Evolutionary conservation across 2,329 filamentous ascomycete species (phyloP).

Genomic region (Nectriaceae sp.): DNA sequence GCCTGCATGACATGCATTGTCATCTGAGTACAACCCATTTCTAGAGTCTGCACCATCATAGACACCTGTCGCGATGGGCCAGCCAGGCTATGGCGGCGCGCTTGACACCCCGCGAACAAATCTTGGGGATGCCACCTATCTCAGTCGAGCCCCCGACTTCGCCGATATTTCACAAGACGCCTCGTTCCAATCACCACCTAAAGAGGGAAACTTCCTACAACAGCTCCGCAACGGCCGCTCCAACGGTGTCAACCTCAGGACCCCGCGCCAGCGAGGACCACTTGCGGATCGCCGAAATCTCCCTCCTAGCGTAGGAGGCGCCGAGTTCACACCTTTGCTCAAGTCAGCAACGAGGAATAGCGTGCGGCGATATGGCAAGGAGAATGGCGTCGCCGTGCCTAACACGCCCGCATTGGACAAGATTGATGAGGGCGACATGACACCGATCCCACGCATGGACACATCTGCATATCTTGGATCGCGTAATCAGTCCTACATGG

Average conservation of each 20-base stretch:
- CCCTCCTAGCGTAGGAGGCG: constrained; percentile 62
- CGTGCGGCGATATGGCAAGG: constrained; percentile 65
- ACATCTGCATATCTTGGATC: constrained; percentile 70
- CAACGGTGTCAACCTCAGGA: constrained; percentile 62
- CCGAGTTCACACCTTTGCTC: constrained; percentile 92
- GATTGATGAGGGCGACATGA: constrained; percentile 72
- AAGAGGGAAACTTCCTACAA: constrained; percentile 68
- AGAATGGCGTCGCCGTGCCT: constrained; percentile 57
- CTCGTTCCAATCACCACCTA: constrained; percentile 80
- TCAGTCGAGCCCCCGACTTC: constrained; percentile 70
- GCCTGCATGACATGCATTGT: constrained; percentile 22
- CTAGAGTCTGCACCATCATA: constrained; percentile 14
- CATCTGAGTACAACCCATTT: constrained; percentile 15
- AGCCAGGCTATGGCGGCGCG: constrained; percentile 60
- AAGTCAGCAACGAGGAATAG: constrained; percentile 76
- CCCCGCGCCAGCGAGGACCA: constrained; percentile 71
- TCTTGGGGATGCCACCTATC: constrained; percentile 79
- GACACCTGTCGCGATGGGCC: constrained; percentile 53
- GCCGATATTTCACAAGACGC: constrained; percentile 81
- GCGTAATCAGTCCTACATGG: constrained; percentile 64
- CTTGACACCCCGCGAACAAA: constrained; percentile 88
- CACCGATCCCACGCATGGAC: constrained; percentile 72
- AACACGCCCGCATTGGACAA: constrained; percentile 71
- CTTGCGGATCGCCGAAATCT: constrained; percentile 74
- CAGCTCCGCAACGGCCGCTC: constrained; percentile 69